Evolutionary conservation across 306 rosid species (phyloP).

Genomic region (Hippophae gyantsensis): DNA sequence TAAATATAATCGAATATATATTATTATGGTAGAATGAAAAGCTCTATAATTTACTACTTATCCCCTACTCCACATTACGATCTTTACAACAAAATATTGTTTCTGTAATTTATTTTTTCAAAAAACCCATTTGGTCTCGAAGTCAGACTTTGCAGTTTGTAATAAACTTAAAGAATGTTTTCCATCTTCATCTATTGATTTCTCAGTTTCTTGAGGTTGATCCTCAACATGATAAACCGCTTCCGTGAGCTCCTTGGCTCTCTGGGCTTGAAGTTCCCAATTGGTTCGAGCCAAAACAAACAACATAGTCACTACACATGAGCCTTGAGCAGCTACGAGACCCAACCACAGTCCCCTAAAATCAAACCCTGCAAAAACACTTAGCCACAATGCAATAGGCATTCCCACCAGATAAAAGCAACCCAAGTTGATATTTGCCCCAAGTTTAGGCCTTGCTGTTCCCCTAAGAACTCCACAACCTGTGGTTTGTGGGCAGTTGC

Average conservation of each 20-base stretch:
- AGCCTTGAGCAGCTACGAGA: constrained; percentile 64
- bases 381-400: constrained; percentile 69
- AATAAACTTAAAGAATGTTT: too few species aligned
- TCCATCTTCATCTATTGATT: not conserved
- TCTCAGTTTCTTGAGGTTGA: not conserved
- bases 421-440: constrained; percentile 70
- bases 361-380: constrained; percentile 61
- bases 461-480: constrained; percentile 89
- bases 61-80: too few species aligned
- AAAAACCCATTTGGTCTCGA: too few species aligned
- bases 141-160: too few species aligned
- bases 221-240: constrained; percentile 15
- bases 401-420: constrained; percentile 85
- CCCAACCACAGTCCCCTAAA: constrained; percentile 84
- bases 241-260: constrained; percentile 60
- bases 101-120: too few species aligned
- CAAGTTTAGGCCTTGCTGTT: constrained; percentile 71
- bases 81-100: too few species aligned
- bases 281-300: constrained; percentile 52
- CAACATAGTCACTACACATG: constrained; percentile 72
- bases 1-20: too few species aligned
- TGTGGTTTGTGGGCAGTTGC: constrained; percentile 89
- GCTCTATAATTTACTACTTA: too few species aligned
- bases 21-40: too few species aligned
- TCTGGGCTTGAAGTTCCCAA: constrained; percentile 56